Percentiles rank a stretch among this genome's conserved stretches.
Conservation (phyloP, 1,284 basidiomycete genomes). For the Heterobasidion parviporum region DNA sequence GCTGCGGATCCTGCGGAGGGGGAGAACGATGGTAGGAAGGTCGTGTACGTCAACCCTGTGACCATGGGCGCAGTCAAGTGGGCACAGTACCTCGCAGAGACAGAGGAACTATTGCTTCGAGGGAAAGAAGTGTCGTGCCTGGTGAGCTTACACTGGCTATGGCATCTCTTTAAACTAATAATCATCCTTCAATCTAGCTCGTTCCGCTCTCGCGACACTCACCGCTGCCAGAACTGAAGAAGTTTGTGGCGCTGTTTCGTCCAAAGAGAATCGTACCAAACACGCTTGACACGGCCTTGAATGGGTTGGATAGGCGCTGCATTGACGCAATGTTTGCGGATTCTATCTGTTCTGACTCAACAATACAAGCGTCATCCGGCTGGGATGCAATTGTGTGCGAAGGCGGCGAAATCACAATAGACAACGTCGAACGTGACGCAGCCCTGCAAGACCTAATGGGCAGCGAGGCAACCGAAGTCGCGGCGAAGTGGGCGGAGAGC, state of each 20-base stretch:
- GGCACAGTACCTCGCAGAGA: constrained; percentile 48
- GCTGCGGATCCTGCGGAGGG: constrained; percentile 16
- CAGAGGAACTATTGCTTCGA: constrained; percentile 29
- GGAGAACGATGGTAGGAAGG: constrained; percentile 21
- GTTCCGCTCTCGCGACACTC: constrained; percentile 84
- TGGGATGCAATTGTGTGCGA: constrained; percentile 7
- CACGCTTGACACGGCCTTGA: constrained; percentile 54
- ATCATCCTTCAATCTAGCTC: constrained; percentile 35
- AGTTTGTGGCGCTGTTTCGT: constrained; percentile 72
- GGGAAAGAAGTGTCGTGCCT: constrained; percentile 48
- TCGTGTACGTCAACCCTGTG: constrained; percentile 75
- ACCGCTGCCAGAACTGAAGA: constrained; percentile 73
- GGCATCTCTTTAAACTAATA: neutral
- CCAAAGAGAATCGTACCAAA: constrained; percentile 74
- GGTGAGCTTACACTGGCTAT: constrained; percentile 31
- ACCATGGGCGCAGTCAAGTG: constrained; percentile 56
- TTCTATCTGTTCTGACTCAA: constrained; percentile 23
- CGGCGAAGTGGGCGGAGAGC: constrained; percentile 45
- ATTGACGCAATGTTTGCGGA: constrained; percentile 62
- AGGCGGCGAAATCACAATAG: constrained; percentile 12
- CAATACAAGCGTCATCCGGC: constrained; percentile 21
- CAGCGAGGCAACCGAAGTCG: constrained; percentile 34
- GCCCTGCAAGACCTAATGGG: constrained; percentile 55
- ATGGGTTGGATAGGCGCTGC: constrained; percentile 62
- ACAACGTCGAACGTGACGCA: constrained; percentile 30